Base-by-base conservation (phyloP, 176 grass and related monocot genomes). In the Dactylis glomerata region DNA sequence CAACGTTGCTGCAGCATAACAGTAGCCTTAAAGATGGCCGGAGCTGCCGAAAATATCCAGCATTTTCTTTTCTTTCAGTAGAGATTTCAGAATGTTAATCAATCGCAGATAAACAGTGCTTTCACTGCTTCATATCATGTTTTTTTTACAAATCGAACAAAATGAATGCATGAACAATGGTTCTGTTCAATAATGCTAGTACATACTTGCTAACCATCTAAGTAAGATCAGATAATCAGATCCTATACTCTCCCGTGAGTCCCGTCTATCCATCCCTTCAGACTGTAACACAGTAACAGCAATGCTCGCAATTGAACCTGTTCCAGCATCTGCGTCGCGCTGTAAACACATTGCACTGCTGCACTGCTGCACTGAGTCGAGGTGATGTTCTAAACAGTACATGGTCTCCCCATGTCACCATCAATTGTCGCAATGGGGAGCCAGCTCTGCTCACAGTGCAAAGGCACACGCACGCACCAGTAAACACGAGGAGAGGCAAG, bases 301-400 rank as follows among this genome's bases (percentile, higher is more conserved):
- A 3, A 32, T 10, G 37, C 45, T 26, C 17, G 30, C 82, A 27
- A 26, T 16, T 1, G 62, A 26, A 61, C 56, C 52, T 14, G 36
- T 64, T 42, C 52, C 55, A 33, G 68, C 24, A 67, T 4, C 20
- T 16, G 7, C 72, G 22, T 61, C n/a, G 10, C 37, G 45, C 34
- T 8, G 65, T 47, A 37, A 72, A 82, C 57, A 31, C 64, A 32
- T 37, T 31, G 12, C 46, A 49, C 46, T 16, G 46, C 15, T 49
- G 6, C 54, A 57, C 63, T 9, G 24, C 22, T 41, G 27, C 16
- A 4, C 68, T 45, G 52, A 33, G 23, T 3, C 5, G 26, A 32
- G 72, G 73, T 77, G 83, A 77, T 77, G 83, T 77, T 86, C 69
- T 38, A 22, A 46, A 59, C 77, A 71, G 78, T 40, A 3, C 28